Evolutionary conservation across 2,329 filamentous ascomycete genomes (phyloP), one percentile per base, ranked within the genome.

Genomic region (Dendrostoma leiphaemia): DNA sequence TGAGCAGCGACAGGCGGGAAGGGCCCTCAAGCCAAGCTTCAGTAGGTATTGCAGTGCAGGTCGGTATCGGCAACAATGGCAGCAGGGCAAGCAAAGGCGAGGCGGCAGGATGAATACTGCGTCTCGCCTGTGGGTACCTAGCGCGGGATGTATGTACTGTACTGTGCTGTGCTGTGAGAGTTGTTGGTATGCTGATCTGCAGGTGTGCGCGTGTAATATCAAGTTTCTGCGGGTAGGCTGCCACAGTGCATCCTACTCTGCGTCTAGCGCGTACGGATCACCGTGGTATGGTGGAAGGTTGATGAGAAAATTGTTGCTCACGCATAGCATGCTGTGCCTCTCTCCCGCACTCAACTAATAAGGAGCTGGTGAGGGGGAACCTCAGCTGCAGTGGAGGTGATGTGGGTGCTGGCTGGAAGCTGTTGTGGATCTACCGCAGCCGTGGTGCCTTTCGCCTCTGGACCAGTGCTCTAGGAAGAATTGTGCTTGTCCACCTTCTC

Each of bases 61-160:
- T 24, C 23, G 32, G 13, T 31, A 41, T 28, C 24, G 17, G 48
- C 32, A 35, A 26, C 35, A 23, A 8, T 38, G n/a, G 29, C 32
- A 37, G n/a, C 8, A 21, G 10, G 26, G 10, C 40, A 23, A 43
- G 40, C 12, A 24, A 37, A 24, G 41, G 31, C 15, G 38, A n/a
- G 23, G 41, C 21, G 23, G 24, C 21, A 51, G 47, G 53, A 51
- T 47, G 29, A 40, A 56, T 46, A 19, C 21, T 28, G 41, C 34
- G 17, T 15, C 15, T 34, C 13, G 37, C 29, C 24, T 23, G n/a
- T 37, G 26, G 34, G 19, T 6, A 21, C n/a, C n/a, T 52, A 29
- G 45, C 29, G 32, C 19, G 48, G 21, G 40, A 46, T 26, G 31
- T 23, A 29, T 31, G 23, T 34, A 15, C 35, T 32, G 44, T 31